Percentiles rank a stretch among this genome's conserved stretches.
Conservation (phyloP, 768 basidiomycete genomes). For the Tremella fuciformis region DNA sequence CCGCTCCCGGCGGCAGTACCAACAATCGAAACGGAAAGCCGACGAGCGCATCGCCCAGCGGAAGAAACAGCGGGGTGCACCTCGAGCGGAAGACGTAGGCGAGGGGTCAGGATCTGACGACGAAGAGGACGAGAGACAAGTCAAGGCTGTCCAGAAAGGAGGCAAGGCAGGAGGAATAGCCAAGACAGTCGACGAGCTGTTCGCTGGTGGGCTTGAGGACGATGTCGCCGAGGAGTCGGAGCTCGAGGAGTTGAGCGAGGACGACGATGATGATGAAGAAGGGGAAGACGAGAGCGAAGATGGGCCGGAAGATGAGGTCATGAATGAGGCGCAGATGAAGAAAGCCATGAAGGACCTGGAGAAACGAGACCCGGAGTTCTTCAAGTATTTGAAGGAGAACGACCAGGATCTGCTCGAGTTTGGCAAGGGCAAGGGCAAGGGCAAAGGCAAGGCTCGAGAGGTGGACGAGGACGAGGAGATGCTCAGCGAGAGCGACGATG, state of each 20-base stretch:
- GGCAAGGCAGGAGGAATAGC: slow-evolving; percentile 38
- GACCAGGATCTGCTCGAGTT: slow-evolving; percentile 88
- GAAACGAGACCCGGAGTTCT: slow-evolving; percentile 98
- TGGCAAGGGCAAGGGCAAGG: slow-evolving; percentile 53
- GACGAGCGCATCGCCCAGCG: slow-evolving; percentile 60
- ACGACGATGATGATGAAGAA: slow-evolving; percentile 47
- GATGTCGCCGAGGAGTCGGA: slow-evolving; percentile 27
- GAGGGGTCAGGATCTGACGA: slow-evolving; percentile 35
- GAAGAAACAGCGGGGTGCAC: slow-evolving; percentile 50
- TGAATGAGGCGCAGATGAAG: slow-evolving; percentile 65
- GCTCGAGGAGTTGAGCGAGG: slow-evolving; percentile 26
- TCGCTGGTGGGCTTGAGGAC: slow-evolving; percentile 30
- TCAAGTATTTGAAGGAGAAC: slow-evolving; percentile 94
- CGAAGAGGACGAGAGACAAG: slow-evolving; percentile 51
- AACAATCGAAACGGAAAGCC: slow-evolving; percentile 69
- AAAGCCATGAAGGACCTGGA: slow-evolving; percentile 80
- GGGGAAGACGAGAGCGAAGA: slow-evolving; percentile 60
- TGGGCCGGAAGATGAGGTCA: slow-evolving; percentile 69
- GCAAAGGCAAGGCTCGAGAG: slow-evolving; percentile 52
- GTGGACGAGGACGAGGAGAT: slow-evolving; percentile 54
- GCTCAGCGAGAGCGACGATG: slow-evolving; percentile 55
- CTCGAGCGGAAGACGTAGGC: slow-evolving; percentile 29
- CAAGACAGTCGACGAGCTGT: slow-evolving; percentile 44
- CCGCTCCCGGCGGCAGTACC: slow-evolving; percentile 73
- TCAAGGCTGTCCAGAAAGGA: slow-evolving; percentile 31